Base-by-base conservation (phyloP, 768 basidiomycete genomes). In the Amylocystis lapponica region DNA sequence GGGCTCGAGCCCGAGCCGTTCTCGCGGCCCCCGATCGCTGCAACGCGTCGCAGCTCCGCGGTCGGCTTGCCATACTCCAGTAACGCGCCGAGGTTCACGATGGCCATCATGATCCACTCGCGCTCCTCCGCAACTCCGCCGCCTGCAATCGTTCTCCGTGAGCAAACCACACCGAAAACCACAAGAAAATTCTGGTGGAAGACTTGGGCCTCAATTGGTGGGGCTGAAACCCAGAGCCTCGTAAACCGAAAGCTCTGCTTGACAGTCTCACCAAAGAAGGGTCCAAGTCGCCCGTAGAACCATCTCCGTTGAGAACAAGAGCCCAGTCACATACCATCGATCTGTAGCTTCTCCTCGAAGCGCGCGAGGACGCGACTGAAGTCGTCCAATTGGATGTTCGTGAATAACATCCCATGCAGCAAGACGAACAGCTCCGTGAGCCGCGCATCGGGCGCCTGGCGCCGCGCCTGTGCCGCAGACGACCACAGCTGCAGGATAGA, bases 61-160 rank as follows among this genome's bases (percentile, higher is more conserved):
- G 72, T 74, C 3, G 81, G 71, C 21, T 79, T 73, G 26, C 96
- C 95, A 53, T 94, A 98, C 62, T 98, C 93, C 55, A 97, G 68
- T 8, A 96, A 63, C 0, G 86, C 77, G 4, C 78, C 72, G 25
- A 97, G 71, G 60, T 95, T 95, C 52, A 90, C 71, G 35, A 86
- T 68, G 0, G 80, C 95, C 90, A 98, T 95, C 86, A 94, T 92
- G 53, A 90, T 83, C 96, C 96, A 99, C 44, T 95, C 90, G 22
- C 83, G 79, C 57, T 83, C 85, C 51, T 86, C 78, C 0, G 79
- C 83, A 9, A 78, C 80, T 48, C 56, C 58, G 39, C 50, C 52
- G n/a, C 51, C 58, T 60, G 36, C n/a, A 13, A n/a, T 22, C 26
- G 12, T n/a, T 26, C 20, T 10, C 19, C 11, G 11, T 23, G 23